Base-by-base conservation (phyloP, 805 yeast genomes). In the Candida stauntonica region DNA sequence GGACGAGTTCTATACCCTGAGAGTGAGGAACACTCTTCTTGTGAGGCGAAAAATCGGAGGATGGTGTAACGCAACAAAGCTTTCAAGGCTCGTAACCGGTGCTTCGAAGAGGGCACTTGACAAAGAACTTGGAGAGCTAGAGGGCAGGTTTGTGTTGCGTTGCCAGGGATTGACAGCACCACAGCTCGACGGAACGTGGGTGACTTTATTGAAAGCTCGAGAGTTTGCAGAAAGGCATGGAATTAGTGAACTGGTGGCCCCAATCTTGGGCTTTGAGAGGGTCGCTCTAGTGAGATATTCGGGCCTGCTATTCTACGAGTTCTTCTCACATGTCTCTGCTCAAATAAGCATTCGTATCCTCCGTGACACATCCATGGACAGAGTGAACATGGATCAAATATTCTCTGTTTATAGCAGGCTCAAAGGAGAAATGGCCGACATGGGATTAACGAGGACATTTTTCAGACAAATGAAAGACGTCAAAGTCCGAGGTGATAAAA, bases 271-370 rank as follows among this genome's bases (percentile, higher is more conserved):
- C 0, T 57, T 58, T 39, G 51, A 54, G 26, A 42, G 60, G 26
- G 36, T 57, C 5, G 60, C 60, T 3, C 26, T 26, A 17, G 56
- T 51, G 5, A 31, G 33, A 1, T 55, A 58, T 31, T 44, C 47
- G 17, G 62, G 61, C 1, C 29, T 36, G 2, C 34, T 35, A 4
- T 57, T 44, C 35, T 57, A 48, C 46, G 62, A 58, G 31, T 46
- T 31, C 39, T 56, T 57, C 38, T 52, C 48, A 1, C 36, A 41
- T 24, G 20, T 46, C 7, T 34, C 39, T 17, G 36, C 40, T 6
- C 49, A 50, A 21, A 32, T 36, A 14, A 42, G 42, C n/a, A 41
- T 58, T 14, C 44, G 62, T 16, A 41, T 58, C 3, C 38, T 58
- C 29, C 45, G 61, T 39, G 55, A 50, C 24, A 42, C 33, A 3